These are phyloP conservation scores for Penicillium aurantiogriseum DNA, from an alignment of 2,329 filamentous ascomycete genomes.

Conservation along the genomic window DNA sequence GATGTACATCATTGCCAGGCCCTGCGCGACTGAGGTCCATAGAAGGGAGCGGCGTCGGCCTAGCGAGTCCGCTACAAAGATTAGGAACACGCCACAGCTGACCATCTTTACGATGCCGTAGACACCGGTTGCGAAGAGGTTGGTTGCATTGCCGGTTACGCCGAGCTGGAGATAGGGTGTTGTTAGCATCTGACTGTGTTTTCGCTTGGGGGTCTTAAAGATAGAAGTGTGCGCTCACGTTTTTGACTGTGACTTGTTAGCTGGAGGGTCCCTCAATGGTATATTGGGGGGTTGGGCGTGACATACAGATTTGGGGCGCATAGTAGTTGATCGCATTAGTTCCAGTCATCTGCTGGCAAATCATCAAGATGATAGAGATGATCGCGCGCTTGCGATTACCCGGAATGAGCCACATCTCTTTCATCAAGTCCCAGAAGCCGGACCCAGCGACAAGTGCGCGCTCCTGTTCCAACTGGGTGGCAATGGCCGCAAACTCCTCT, in stretches of 20 bases:
- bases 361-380: constrained; percentile 55
- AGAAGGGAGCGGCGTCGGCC: constrained; percentile 63
- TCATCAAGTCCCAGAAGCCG: constrained; percentile 56
- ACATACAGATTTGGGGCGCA: constrained; percentile 65
- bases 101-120: constrained; percentile 71
- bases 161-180: constrained; percentile 52
- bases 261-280: background rate
- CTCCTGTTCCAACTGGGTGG: constrained; percentile 62
- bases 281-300: background rate
- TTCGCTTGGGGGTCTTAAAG: background rate
- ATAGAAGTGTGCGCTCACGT: constrained; percentile 13
- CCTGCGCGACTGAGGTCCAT: constrained; percentile 64
- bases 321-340: constrained; percentile 66
- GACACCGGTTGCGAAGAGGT: constrained; percentile 70
- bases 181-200: background rate
- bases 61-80: constrained; percentile 67
- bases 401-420: constrained; percentile 62
- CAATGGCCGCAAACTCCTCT: constrained; percentile 61
- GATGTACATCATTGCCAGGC: constrained; percentile 65
- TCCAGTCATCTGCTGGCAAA: constrained; percentile 54
- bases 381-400: constrained; percentile 55
- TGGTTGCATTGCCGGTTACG: constrained; percentile 55
- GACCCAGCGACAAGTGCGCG: constrained; percentile 55
- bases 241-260: constrained; percentile 19
- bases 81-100: constrained; percentile 62